Evolutionary conservation across 495 filamentous ascomycete species (phyloP).

Genomic region (Tuber borchii): DNA sequence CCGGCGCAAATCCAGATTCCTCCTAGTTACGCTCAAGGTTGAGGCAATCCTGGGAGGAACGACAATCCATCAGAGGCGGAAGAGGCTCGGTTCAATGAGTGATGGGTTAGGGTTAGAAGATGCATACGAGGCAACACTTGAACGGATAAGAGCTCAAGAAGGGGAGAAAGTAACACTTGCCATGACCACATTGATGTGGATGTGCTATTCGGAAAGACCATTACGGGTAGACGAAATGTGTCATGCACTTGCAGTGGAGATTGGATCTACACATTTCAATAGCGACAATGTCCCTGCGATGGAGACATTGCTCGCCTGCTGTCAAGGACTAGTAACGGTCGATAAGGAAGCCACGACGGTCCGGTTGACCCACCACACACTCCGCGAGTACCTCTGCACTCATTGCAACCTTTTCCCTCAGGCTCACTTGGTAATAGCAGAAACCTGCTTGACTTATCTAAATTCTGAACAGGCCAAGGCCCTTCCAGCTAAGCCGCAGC

Average conservation of each 20-base stretch:
- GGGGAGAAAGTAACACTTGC: background rate
- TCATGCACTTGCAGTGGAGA: background rate
- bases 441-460: background rate
- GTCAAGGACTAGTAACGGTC: background rate
- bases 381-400: background rate
- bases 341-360: background rate
- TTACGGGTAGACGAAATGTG: background rate
- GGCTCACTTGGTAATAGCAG: background rate
- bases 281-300: background rate
- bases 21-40: background rate
- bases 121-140: background rate
- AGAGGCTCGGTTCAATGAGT: background rate
- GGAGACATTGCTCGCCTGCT: background rate
- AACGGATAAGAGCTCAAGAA: background rate
- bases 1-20: background rate
- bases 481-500: background rate
- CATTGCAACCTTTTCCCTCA: background rate
- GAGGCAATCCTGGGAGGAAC: background rate
- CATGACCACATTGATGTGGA: background rate
- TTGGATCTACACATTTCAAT: background rate
- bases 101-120: background rate
- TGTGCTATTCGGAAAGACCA: background rate
- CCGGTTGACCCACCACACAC: background rate
- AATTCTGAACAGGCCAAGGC: background rate
- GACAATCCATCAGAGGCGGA: background rate